A percentile compares a stretch with the other conserved stretches of the same genome.
phyloP scores from a whole-genome alignment of 768 basidiomycete species.

The Dioszegia aurantiaca region DNA sequence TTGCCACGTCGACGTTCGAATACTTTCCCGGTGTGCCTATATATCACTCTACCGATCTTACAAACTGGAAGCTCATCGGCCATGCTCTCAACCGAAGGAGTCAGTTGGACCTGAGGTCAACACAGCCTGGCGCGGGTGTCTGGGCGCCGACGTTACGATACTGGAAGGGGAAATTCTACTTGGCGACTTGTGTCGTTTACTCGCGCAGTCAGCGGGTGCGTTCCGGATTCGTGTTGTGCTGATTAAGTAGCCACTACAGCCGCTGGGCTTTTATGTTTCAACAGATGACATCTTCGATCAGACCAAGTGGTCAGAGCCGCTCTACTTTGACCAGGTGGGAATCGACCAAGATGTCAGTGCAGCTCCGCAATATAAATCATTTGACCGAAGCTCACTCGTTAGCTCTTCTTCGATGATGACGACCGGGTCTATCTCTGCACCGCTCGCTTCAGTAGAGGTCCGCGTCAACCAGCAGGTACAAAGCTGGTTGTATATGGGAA shows the following conservation, averaged over 20 bases:
- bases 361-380: not conserved
- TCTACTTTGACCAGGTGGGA: constrained; percentile 24
- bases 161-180: constrained; percentile 21
- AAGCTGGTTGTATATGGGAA: too few species aligned
- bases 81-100: constrained; percentile 27
- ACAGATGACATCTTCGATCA: constrained; percentile 37
- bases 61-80: constrained; percentile 34
- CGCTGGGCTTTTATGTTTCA: constrained; percentile 23
- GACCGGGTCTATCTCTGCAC: constrained; percentile 28
- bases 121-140: constrained; percentile 16
- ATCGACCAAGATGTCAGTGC: constrained; percentile 37
- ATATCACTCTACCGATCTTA: constrained; percentile 29
- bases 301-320: constrained; percentile 23
- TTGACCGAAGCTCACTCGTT: not conserved
- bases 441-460: too few species aligned
- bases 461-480: too few species aligned
- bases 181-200: constrained; percentile 12
- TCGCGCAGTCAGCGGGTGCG: too few species aligned
- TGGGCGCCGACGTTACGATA: constrained; percentile 34
- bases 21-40: constrained; percentile 39
- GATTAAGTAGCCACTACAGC: not conserved
- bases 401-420: constrained; percentile 37
- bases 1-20: constrained; percentile 39
- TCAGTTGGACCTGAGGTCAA: constrained; percentile 4
- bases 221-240: too few species aligned